Conservation (phyloP, 73 alveolate genomes). For the Loxodes magnus region DNA sequence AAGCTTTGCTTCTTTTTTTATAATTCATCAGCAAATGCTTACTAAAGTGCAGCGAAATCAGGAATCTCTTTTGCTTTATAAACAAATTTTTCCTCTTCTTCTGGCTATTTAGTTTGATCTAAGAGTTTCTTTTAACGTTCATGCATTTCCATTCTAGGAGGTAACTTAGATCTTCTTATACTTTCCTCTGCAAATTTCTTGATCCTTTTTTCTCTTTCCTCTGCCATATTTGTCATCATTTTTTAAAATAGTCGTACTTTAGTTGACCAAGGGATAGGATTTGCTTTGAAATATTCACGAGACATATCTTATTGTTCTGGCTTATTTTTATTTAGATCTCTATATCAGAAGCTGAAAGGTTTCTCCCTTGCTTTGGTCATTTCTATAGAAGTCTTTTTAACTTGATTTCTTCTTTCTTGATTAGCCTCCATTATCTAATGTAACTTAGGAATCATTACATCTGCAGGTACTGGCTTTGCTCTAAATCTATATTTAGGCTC, state of each 20-base stretch:
- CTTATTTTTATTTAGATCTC: constrained; percentile 22
- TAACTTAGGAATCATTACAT: constrained; percentile 33
- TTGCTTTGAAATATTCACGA: constrained; percentile 10
- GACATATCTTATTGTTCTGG: constrained; percentile 6
- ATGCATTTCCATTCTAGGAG: constrained; percentile 86
- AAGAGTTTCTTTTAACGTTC: constrained; percentile 53
- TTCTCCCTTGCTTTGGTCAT: constrained; percentile 19
- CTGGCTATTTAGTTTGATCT: constrained; percentile 32
- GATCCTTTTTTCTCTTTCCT: constrained; percentile 54
- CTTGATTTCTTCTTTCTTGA: constrained; percentile 39
- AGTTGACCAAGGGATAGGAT: constrained; percentile 12
- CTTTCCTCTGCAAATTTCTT: constrained; percentile 65
- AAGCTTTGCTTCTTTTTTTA: constrained; percentile 51
- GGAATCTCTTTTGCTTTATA: constrained; percentile 62
- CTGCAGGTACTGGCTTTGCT: constrained; percentile 43
- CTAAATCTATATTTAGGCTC: constrained; percentile 28
- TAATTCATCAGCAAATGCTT: constrained; percentile 41
- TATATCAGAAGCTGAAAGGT: constrained; percentile 43
- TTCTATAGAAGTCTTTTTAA: constrained; percentile 20
- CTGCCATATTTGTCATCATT: constrained; percentile 25
- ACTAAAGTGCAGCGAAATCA: constrained; percentile 51
- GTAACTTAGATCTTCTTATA: constrained; percentile 52
- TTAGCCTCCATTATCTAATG: constrained; percentile 30
- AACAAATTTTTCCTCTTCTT: constrained; percentile 13
- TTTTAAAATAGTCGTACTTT: constrained; percentile 50